Base-by-base conservation (phyloP, 345 rosid species). In the Kernera saxatilis region DNA sequence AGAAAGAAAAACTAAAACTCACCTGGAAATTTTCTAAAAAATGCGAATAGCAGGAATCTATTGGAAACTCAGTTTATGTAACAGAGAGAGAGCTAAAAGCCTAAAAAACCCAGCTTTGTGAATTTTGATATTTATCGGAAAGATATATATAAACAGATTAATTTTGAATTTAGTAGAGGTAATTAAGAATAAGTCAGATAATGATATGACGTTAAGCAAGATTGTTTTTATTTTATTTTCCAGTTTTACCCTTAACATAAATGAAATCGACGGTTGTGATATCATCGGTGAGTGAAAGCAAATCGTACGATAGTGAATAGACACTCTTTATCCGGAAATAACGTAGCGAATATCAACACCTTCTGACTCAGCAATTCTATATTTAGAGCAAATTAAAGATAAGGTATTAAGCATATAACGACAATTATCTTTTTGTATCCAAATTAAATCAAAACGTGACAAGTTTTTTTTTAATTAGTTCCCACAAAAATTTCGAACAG, bases 221-320 rank as follows among this genome's bases (percentile, higher is more conserved):
- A n/a, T 56, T 19, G 17, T 30, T 33, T 44, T 1, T 9, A 7
- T 10, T 21, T 3, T 44, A 0, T 30, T 37, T 71, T 25, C 8
- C 45, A 23, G 14, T 32, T 72, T 63, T 72, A 6, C n/a, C 66
- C 60, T 62, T 7, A n/a, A 1, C 8, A n/a, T 29, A 40, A 17
- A 40, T 15, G 64, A 64, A 54, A 72, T 44, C 14, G 35, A 72
- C 71, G 77, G 70, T 45, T 43, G 57, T 44, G 76, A 72, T 64
- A 0, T 64, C 13, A 72, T 62, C 37, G 22, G 48, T 53, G 17
- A 64, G 35, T 48, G 35, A 27, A 37, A 29, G 50, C 29, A 10
- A 10, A 17, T 26, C 15, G 40, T 39, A 3, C 46, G 10, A 6
- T 62, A 0, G 15, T 33, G n/a, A 12, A 22, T 7, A 30, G 1